These are phyloP conservation scores for Nicotiana noctiflora DNA, from an alignment of 257 asterid species.

Conservation along the genomic window DNA sequence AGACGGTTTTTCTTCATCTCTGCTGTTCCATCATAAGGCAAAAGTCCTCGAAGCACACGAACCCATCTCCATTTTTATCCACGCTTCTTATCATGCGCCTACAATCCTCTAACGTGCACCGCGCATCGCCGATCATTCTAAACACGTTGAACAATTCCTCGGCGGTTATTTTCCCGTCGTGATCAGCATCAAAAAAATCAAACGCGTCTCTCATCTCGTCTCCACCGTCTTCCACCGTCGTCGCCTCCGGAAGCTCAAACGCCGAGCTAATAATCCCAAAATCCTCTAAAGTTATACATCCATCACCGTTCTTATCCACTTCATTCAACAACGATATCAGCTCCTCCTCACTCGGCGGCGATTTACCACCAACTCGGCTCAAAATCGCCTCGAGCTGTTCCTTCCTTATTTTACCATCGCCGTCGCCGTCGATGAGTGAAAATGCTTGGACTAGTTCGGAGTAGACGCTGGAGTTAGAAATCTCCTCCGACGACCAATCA, in stretches of 20 bases:
- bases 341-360: constrained; percentile 52
- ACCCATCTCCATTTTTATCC: constrained; percentile 71
- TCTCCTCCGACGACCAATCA: constrained; percentile 46
- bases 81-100: constrained; percentile 75
- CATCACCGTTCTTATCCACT: constrained; percentile 70
- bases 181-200: constrained; percentile 74
- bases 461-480: constrained; percentile 20
- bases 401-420: constrained; percentile 54
- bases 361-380: constrained; percentile 40
- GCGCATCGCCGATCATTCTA: constrained; percentile 49
- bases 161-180: constrained; percentile 77
- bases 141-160: constrained; percentile 65
- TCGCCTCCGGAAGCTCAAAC: constrained; percentile 38
- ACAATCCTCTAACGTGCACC: constrained; percentile 88
- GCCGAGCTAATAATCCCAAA: constrained; percentile 45
- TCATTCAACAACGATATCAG: constrained; percentile 40
- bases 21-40: constrained; percentile 65
- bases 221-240: constrained; percentile 11
- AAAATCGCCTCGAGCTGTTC: constrained; percentile 50
- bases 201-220: constrained; percentile 55
- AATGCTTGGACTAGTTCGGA: constrained; percentile 55
- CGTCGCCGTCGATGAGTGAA: constrained; percentile 56
- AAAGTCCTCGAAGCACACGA: constrained; percentile 86
- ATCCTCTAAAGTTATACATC: constrained; percentile 58
- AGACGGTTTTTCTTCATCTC: background rate